Percentiles rank a stretch among this genome's conserved stretches.
Evolutionary conservation across 2,329 filamentous ascomycete species (phyloP).

Genomic region (Pestalotiopsis sp.): DNA sequence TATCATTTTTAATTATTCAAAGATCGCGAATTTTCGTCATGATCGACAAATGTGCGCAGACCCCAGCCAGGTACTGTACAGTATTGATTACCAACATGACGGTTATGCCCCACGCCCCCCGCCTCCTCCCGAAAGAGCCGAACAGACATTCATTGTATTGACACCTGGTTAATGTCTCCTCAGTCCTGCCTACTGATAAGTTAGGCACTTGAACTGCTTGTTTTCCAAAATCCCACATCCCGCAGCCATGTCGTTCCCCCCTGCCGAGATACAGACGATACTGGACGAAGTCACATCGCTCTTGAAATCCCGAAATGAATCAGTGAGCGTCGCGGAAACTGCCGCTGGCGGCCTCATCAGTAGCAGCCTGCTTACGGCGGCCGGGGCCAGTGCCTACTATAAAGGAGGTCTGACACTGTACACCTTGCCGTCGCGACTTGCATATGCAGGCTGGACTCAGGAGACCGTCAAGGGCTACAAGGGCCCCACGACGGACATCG

Average conservation of each 20-base stretch:
- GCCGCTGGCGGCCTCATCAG: constrained; percentile 66
- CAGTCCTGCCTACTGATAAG: neutral
- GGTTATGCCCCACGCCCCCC: too few relatives aligned
- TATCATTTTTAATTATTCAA: too few relatives aligned
- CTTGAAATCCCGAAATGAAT: constrained; percentile 7
- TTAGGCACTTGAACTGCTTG: neutral
- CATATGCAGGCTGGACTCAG: constrained; percentile 64
- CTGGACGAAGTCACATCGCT: constrained; percentile 1
- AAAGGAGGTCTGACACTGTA: constrained; percentile 66
- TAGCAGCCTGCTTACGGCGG: constrained; percentile 58
- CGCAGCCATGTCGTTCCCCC: neutral
- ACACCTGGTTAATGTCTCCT: neutral
- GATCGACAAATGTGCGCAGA: too few relatives aligned
- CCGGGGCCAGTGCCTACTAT: constrained; percentile 62
- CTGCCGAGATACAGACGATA: neutral
- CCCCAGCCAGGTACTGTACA: too few relatives aligned
- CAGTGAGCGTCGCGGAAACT: constrained; percentile 23
- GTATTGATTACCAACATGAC: too few relatives aligned
- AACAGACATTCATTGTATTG: too few relatives aligned
- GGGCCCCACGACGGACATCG: constrained; percentile 63
- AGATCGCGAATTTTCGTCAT: too few relatives aligned
- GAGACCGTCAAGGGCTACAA: constrained; percentile 53
- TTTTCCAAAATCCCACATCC: neutral
- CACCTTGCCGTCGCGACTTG: constrained; percentile 59
- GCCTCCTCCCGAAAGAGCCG: too few relatives aligned